Conservation (phyloP, 2,329 filamentous ascomycete genomes). For the Juglanconis sp. region DNA sequence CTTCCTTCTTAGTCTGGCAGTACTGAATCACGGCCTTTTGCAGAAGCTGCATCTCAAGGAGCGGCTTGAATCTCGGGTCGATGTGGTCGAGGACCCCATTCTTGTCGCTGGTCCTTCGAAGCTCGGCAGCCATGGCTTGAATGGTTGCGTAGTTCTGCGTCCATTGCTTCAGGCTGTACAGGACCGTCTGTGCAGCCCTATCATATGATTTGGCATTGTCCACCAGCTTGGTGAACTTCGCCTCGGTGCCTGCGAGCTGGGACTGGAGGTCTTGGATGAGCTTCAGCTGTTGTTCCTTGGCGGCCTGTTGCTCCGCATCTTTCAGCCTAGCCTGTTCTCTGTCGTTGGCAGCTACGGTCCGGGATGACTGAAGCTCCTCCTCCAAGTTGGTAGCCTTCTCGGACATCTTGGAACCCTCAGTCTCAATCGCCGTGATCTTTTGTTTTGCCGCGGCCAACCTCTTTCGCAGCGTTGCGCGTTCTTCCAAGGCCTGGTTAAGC, state of each 20-base stretch:
- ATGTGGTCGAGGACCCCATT: not conserved
- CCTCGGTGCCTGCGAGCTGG: constrained; percentile 2
- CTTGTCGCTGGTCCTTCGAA: not conserved
- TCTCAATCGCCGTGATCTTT: constrained; percentile 18
- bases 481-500: constrained; percentile 23
- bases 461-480: constrained; percentile 23
- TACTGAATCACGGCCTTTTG: constrained; percentile 8
- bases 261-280: constrained; percentile 3
- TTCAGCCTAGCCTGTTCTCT: not conserved
- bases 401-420: constrained; percentile 1
- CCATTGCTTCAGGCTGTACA: constrained; percentile 11
- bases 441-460: constrained; percentile 27
- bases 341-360: not conserved
- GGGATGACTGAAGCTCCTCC: constrained; percentile 3
- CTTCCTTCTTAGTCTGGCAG: not conserved
- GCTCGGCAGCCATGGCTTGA: not conserved
- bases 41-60: constrained; percentile 10
- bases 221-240: not conserved
- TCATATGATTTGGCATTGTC: constrained; percentile 8
- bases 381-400: constrained; percentile 8
- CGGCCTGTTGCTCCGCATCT: not conserved
- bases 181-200: not conserved
- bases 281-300: not conserved
- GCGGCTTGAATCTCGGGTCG: constrained; percentile 9
- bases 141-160: not conserved